A percentile compares a stretch with the other conserved stretches of the same genome.
Evolutionary conservation across 2,329 filamentous ascomycete species (phyloP).

Genomic region (Colletotrichum karsti): DNA sequence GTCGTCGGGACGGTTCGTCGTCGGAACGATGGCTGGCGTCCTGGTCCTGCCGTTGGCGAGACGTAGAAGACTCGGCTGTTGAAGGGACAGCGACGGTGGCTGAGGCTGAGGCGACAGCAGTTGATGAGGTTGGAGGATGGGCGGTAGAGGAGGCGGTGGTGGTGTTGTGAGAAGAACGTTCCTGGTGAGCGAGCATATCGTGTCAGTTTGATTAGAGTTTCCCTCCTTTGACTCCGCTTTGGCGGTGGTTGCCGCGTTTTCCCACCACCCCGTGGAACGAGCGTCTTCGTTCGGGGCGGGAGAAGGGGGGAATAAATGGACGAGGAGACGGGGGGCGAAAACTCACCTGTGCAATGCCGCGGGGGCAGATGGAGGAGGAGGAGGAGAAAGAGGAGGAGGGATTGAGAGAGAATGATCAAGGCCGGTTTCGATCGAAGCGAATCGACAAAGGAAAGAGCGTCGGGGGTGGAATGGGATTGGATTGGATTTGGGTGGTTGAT

Average conservation of each 20-base stretch:
- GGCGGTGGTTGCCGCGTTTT: constrained; percentile 27
- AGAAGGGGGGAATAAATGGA: constrained; percentile 24
- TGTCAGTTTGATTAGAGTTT: constrained; percentile 32
- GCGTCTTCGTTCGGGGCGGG: constrained; percentile 13
- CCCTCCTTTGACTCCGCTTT: constrained; percentile 29
- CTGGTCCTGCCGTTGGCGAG: constrained; percentile 25
- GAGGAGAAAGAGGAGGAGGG: background rate
- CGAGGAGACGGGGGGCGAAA: constrained; percentile 12
- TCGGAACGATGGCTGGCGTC: constrained; percentile 7
- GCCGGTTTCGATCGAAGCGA: constrained; percentile 31
- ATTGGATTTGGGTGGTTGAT: constrained; percentile 20
- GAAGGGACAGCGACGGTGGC: constrained; percentile 1
- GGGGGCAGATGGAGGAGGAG: constrained; percentile 9
- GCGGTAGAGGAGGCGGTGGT: constrained; percentile 7
- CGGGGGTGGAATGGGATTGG: constrained; percentile 23
- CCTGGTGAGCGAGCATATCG: constrained; percentile 28
- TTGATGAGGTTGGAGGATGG: background rate
- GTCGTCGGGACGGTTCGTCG: constrained; percentile 14
- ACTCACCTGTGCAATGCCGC: constrained; percentile 21
- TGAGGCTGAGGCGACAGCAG: constrained; percentile 3
- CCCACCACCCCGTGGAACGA: constrained; percentile 25
- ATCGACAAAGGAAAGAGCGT: constrained; percentile 33
- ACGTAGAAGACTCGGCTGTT: constrained; percentile 20
- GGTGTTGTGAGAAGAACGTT: constrained; percentile 21
- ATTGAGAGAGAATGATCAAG: constrained; percentile 21